Evolutionary conservation across 2,329 filamentous ascomycete species (phyloP).

Genomic region (Diaporthe helianthi): DNA sequence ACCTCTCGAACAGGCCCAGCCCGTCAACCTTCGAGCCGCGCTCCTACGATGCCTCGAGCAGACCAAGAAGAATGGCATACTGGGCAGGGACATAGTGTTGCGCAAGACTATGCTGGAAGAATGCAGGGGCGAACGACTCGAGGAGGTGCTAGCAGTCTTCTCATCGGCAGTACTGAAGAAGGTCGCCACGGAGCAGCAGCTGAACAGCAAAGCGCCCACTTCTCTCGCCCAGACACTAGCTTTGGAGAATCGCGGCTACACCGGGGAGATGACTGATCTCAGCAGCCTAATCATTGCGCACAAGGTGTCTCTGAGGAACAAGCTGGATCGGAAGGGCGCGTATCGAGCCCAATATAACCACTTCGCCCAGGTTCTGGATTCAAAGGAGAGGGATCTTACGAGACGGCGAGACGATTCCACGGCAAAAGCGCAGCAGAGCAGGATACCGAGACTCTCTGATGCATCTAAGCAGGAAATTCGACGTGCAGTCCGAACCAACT

Average conservation of each 20-base stretch:
- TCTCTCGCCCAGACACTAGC: conserved; percentile 63
- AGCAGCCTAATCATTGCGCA: conserved; percentile 76
- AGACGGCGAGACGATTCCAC: conserved; percentile 58
- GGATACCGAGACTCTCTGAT: conserved; percentile 43
- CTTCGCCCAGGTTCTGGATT: conserved; percentile 69
- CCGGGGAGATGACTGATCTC: conserved; percentile 61
- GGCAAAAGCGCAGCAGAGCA: conserved; percentile 1
- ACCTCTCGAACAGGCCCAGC: conserved; percentile 87
- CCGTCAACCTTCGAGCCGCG: conserved; percentile 85
- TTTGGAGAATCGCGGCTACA: conserved; percentile 65
- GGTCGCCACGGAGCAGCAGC: conserved; percentile 52
- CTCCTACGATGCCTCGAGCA: conserved; percentile 82
- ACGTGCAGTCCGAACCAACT: conserved; percentile 72
- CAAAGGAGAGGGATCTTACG: conserved; percentile 66
- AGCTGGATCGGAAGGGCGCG: conserved; percentile 66
- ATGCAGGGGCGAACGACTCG: conserved; percentile 89
- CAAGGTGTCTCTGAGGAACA: conserved; percentile 67
- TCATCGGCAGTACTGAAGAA: conserved; percentile 84
- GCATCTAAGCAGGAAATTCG: conserved; percentile 59
- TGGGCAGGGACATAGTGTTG: conserved; percentile 80
- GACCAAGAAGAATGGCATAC: conserved; percentile 83
- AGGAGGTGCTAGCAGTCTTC: conserved; percentile 84
- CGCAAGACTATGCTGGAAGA: conserved; percentile 97
- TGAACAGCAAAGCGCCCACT: conserved; percentile 43
- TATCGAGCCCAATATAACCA: conserved; percentile 65